Evolutionary conservation across 2,329 filamentous ascomycete genomes (phyloP).

Genomic region (Arthroderma sp.): DNA sequence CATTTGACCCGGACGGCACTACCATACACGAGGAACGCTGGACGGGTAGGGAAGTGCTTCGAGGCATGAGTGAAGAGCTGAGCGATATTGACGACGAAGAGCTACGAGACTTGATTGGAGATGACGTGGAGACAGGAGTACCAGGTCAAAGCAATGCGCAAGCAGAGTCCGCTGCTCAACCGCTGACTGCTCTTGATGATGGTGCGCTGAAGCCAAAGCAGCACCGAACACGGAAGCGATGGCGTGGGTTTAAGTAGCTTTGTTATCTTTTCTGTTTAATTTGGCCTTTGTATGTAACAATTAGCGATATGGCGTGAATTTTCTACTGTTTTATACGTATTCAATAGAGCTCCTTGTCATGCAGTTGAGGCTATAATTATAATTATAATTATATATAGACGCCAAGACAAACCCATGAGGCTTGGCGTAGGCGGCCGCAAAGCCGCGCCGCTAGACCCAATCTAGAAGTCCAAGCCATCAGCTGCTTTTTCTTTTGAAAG

Average conservation of each 20-base stretch:
- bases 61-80: conserved; percentile 69
- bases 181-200: not conserved
- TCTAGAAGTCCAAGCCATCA: too few species aligned
- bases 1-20: conserved; percentile 67
- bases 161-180: not conserved
- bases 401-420: too few species aligned
- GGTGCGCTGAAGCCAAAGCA: conserved; percentile 13
- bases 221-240: conserved; percentile 20
- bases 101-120: conserved; percentile 51
- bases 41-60: conserved; percentile 57
- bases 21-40: conserved; percentile 64
- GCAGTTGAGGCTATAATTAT: not conserved
- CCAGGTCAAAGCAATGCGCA: conserved; percentile 1
- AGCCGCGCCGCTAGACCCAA: too few species aligned
- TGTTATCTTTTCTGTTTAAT: too few species aligned
- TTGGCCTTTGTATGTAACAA: too few species aligned
- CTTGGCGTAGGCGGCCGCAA: too few species aligned
- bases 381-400: too few species aligned
- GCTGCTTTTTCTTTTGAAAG: too few species aligned
- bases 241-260: conserved; percentile 18
- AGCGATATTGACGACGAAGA: conserved; percentile 89
- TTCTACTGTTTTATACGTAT: not conserved
- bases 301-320: not conserved
- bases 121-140: conserved; percentile 31
- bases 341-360: not conserved